Evolutionary conservation across 1,284 basidiomycete species (phyloP), one percentile per base, ranked within the genome.

Genomic region (Malassezia nana): DNA sequence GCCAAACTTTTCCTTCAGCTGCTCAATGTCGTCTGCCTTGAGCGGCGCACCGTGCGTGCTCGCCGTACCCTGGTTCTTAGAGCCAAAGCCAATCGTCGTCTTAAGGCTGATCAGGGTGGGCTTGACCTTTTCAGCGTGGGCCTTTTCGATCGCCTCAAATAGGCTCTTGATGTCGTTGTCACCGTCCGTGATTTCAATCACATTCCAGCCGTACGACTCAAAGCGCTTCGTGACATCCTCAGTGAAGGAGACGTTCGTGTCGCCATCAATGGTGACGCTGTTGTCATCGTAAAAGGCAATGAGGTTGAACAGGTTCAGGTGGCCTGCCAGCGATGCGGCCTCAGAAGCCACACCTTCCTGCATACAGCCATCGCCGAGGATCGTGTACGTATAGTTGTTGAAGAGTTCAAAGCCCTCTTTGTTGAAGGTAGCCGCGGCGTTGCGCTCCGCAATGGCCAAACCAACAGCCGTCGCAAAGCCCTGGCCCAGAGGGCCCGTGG

Each of bases 301-400:
- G 65, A 95, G 79, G 78, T 92, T 95, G 59, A 86, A 87, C 52
- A 95, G 82, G 76, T 89, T 84, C 66, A 95, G 80, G 78, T 95
- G 90, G 65, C 79, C 90, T 58, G 89, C 90, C 61, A 94, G 81
- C 72, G 87, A 89, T 61, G 85, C 85, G 25, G 90, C 88, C 77
- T 95, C 90, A 64, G 82, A 81, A 20, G 89, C 81, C 66, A 95
- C 84, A 81, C 90, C 90, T 78, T 95, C 90, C 85, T 90, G 89
- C 62, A 95, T 80, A 78, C 90, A 94, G 54, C 90, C 90, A 77
- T 95, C 90, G 74, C 90, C 90, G 57, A 83, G 81, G 79, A 94
- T 90, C 50, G 84, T 66, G 76, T 87, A 94, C 46, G 88, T 92
- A 77, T 84, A 83, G 80, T 92, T 94, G 79, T 86, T 84, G 75